Evolutionary conservation across 2,329 filamentous ascomycete genomes (phyloP).

Genomic region (Nemania bipapillata): DNA sequence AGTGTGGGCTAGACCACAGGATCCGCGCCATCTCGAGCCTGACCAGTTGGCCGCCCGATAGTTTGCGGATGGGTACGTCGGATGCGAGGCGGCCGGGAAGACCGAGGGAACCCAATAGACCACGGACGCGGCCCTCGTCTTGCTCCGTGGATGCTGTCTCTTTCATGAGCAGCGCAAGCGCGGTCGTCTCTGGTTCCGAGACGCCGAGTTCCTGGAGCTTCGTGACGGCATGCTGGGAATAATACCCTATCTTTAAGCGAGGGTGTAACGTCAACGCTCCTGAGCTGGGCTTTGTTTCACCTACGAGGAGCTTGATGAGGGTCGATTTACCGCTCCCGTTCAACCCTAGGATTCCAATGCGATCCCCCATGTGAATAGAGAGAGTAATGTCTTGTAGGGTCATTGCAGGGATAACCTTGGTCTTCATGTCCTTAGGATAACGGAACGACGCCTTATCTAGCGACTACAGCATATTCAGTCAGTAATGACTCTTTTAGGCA

Average conservation of each 20-base stretch:
- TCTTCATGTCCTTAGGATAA: slow-evolving; percentile 59
- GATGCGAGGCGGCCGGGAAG: slow-evolving; percentile 76
- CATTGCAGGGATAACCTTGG: slow-evolving; percentile 52
- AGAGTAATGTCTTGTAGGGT: slow-evolving; percentile 73
- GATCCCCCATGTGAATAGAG: slow-evolving; percentile 76
- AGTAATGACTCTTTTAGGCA: not conserved
- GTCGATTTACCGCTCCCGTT: slow-evolving; percentile 88
- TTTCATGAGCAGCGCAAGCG: slow-evolving; percentile 69
- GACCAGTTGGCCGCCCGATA: slow-evolving; percentile 84
- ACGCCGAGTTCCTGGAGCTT: slow-evolving; percentile 67
- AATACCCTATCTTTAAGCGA: slow-evolving; percentile 76
- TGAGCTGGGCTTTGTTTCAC: slow-evolving; percentile 65
- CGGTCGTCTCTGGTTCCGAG: slow-evolving; percentile 66
- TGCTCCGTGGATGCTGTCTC: slow-evolving; percentile 62
- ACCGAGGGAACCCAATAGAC: slow-evolving; percentile 74
- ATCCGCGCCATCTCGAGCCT: slow-evolving; percentile 72
- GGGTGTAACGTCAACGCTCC: slow-evolving; percentile 75
- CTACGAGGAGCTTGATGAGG: slow-evolving; percentile 76
- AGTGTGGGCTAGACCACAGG: slow-evolving; percentile 75
- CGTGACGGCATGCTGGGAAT: slow-evolving; percentile 83
- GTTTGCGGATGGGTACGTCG: slow-evolving; percentile 75
- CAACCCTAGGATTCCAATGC: slow-evolving; percentile 79
- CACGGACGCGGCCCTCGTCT: slow-evolving; percentile 74
- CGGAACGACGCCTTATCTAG: slow-evolving; percentile 75
- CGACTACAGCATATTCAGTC: slow-evolving; percentile 52